These are phyloP conservation scores for Salix suchowensis DNA, from an alignment of 345 rosid species.

Conservation along the genomic window DNA sequence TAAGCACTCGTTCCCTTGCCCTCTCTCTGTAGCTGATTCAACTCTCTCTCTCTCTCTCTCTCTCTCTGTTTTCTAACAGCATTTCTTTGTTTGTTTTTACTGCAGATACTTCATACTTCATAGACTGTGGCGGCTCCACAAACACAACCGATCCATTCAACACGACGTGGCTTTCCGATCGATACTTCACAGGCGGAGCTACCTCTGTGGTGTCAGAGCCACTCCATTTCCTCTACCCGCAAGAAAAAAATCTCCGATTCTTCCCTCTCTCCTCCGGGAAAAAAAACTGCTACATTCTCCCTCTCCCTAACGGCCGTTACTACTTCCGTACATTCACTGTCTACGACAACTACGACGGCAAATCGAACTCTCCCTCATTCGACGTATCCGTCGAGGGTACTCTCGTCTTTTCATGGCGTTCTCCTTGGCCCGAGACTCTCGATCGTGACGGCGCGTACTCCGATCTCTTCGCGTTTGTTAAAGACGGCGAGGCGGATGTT, in stretches of 20 bases:
- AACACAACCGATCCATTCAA: conserved; percentile 57
- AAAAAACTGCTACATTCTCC: conserved; percentile 87
- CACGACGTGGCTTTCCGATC: conserved; percentile 78
- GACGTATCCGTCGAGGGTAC: conserved; percentile 94
- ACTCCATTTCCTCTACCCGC: conserved; percentile 55
- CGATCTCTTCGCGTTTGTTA: conserved; percentile 74
- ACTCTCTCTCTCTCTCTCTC: neutral
- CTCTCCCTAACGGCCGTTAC: conserved; percentile 77
- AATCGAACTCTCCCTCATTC: conserved; percentile 77
- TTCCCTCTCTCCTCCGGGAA: conserved; percentile 93
- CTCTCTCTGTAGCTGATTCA: neutral
- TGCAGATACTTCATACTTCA: conserved; percentile 60
- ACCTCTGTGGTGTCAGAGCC: conserved; percentile 80
- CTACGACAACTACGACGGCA: conserved; percentile 92
- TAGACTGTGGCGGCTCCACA: conserved; percentile 74
- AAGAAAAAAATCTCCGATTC: conserved; percentile 72
- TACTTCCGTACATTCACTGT: conserved; percentile 89
- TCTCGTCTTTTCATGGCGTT: conserved; percentile 81
- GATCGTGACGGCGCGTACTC: conserved; percentile 87
- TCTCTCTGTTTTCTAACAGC: neutral
- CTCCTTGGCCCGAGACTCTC: conserved; percentile 64
- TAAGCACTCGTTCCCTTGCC: neutral
- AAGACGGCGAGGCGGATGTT: conserved; percentile 74
- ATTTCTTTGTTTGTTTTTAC: neutral
- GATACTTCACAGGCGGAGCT: conserved; percentile 72